phyloP scores from a whole-genome alignment of 1,284 basidiomycete genomes.

The Boletus semigastroideus region DNA sequence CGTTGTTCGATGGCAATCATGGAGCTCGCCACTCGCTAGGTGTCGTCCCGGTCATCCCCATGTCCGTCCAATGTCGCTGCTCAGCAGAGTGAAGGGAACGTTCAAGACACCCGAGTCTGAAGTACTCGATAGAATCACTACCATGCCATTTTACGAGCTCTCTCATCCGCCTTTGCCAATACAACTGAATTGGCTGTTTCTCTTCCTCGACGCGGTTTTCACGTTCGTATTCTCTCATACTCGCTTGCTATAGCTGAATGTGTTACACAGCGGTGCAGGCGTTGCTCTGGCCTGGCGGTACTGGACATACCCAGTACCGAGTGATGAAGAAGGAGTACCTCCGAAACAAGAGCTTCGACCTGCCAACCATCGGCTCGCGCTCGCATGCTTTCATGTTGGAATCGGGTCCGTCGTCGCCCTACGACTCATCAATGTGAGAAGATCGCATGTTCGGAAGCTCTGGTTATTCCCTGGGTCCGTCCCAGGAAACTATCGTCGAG shows the following conservation, averaged over 20 bases:
- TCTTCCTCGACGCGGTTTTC: conserved; percentile 64
- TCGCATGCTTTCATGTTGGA: conserved; percentile 31
- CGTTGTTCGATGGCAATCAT: neutral
- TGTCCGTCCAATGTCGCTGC: conserved; percentile 18
- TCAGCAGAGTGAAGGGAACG: neutral
- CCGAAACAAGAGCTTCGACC: conserved; percentile 29
- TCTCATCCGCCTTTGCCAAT: conserved; percentile 16
- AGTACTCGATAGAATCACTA: conserved; percentile 23
- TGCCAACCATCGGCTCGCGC: conserved; percentile 28
- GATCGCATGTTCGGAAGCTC: conserved; percentile 30
- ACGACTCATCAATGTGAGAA: conserved; percentile 28
- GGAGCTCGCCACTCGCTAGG: neutral
- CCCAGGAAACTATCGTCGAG: conserved; percentile 21
- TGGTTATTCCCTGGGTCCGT: conserved; percentile 32
- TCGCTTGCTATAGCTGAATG: neutral
- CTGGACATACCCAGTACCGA: conserved; percentile 25
- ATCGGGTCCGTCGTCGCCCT: conserved; percentile 31
- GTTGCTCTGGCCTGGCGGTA: conserved; percentile 42
- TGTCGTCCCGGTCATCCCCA: neutral
- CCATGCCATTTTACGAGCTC: conserved; percentile 27
- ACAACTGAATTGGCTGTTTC: conserved; percentile 32
- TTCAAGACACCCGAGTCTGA: conserved; percentile 59
- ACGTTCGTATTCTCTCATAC: conserved; percentile 33
- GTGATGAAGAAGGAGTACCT: conserved; percentile 14
- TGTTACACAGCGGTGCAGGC: conserved; percentile 21